Percentiles rank a stretch among this genome's conserved stretches.
Evolutionary conservation across 2,329 filamentous ascomycete genomes (phyloP).

Genomic region (Ophiocordyceps camponoti-leonardi): DNA sequence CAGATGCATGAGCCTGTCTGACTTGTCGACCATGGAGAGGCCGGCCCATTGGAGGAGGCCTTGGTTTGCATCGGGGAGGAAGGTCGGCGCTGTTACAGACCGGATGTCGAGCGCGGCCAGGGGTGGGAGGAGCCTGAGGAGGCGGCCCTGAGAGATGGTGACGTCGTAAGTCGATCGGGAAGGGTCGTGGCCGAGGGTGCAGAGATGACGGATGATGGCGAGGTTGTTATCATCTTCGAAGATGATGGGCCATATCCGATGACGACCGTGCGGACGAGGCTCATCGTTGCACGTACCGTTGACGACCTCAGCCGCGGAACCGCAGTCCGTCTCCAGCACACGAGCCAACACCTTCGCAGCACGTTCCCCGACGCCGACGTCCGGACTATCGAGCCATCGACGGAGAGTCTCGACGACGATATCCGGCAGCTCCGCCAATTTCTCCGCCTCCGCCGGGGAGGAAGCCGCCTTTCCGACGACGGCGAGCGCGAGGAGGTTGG

Average conservation of each 20-base stretch:
- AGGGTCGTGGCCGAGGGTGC: slow-evolving; percentile 9
- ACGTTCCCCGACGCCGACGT: slow-evolving; percentile 38
- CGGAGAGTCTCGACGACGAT: slow-evolving; percentile 30
- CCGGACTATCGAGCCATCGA: slow-evolving; percentile 33
- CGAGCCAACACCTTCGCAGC: slow-evolving; percentile 32
- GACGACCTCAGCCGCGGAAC: slow-evolving; percentile 10
- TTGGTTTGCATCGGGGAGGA: slow-evolving; percentile 9
- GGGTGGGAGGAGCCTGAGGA: slow-evolving; percentile 32
- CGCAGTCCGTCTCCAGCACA: slow-evolving; percentile 37
- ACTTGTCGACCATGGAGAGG: slow-evolving; percentile 30
- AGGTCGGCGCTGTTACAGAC: slow-evolving; percentile 7
- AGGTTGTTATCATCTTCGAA: slow-evolving; percentile 28
- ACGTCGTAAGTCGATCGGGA: slow-evolving; percentile 19
- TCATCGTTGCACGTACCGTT: not conserved
- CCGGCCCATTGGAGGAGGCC: slow-evolving; percentile 34
- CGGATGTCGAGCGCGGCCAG: slow-evolving; percentile 28
- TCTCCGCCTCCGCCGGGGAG: slow-evolving; percentile 28
- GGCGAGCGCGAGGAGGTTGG: slow-evolving; percentile 38
- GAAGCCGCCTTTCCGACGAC: slow-evolving; percentile 37
- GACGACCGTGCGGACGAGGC: slow-evolving; percentile 23
- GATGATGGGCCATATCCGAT: slow-evolving; percentile 34
- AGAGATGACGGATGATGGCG: slow-evolving; percentile 20
- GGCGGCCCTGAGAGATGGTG: slow-evolving; percentile 32
- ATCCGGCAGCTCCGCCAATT: slow-evolving; percentile 29
- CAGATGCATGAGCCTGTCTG: slow-evolving; percentile 31